A percentile compares a stretch with the other conserved stretches of the same genome.
These are phyloP conservation scores for Brachypodium distachyon DNA, from an alignment of 202 grass and related monocot genomes.

Conservation along the genomic window DNA sequence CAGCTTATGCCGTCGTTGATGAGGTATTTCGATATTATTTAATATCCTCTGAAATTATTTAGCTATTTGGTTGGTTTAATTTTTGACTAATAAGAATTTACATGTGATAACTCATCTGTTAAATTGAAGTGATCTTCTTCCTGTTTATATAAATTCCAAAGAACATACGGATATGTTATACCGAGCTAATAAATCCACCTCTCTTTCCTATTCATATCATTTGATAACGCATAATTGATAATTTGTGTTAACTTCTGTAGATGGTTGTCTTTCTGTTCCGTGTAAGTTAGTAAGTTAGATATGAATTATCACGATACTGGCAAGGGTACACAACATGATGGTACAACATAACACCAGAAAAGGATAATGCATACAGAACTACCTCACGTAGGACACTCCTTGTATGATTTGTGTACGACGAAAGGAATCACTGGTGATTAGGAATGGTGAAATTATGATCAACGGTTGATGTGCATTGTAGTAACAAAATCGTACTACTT, in stretches of 20 bases:
- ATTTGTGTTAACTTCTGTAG: background rate
- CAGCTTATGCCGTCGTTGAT: constrained; percentile 83
- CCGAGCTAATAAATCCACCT: background rate
- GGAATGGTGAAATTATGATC: no score
- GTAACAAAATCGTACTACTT: no score
- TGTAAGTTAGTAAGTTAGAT: background rate
- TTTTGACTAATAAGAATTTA: background rate
- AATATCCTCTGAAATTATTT: background rate
- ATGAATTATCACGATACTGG: background rate
- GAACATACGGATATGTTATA: background rate
- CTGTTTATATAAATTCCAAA: background rate
- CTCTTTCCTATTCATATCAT: background rate
- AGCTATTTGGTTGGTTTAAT: background rate
- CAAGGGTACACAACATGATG: no score
- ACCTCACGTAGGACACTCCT: no score
- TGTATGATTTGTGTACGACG: no score
- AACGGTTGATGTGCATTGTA: no score
- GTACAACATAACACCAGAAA: background rate
- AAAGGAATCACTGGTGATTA: no score
- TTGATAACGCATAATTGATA: background rate
- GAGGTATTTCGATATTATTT: constrained; percentile 50
- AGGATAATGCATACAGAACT: no score
- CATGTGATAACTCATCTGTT: background rate
- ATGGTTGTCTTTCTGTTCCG: background rate
- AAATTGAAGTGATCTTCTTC: background rate